These are phyloP conservation scores for Volvox africanus DNA, from an alignment of 139 green algal species.

Conservation along the genomic window DNA sequence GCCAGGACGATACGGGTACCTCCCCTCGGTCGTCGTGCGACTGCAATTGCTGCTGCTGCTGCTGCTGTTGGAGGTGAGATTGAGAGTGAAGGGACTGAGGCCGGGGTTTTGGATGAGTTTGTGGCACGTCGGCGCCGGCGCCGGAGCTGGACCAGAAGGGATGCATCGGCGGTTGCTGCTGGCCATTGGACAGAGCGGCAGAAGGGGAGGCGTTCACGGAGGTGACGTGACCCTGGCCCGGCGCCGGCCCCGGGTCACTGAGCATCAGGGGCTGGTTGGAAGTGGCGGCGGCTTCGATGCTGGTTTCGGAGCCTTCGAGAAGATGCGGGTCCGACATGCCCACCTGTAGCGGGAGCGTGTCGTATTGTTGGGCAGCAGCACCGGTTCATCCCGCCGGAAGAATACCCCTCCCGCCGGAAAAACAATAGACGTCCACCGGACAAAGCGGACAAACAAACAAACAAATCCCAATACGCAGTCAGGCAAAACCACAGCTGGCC, in stretches of 20 bases:
- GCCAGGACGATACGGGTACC: slow-evolving; percentile 7
- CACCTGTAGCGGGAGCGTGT: not conserved
- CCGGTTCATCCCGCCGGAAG: no score
- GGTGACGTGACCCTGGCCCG: not conserved
- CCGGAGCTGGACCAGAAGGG: not conserved
- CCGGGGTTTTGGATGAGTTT: not conserved
- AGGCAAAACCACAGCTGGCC: no score
- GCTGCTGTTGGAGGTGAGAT: no score
- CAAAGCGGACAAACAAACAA: no score
- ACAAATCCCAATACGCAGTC: no score
- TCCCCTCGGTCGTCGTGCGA: not conserved
- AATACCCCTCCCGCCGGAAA: no score
- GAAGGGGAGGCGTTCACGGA: not conserved
- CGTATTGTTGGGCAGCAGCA: no score
- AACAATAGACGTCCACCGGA: no score
- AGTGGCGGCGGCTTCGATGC: slow-evolving; percentile 4
- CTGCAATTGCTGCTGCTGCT: not conserved
- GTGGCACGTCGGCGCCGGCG: not conserved
- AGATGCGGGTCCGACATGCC: slow-evolving; percentile 32
- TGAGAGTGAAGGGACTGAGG: no score
- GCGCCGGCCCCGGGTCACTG: not conserved
- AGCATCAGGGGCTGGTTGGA: slow-evolving; percentile 12
- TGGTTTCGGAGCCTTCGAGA: slow-evolving; percentile 41
- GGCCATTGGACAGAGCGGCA: not conserved
- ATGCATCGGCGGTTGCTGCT: not conserved